phyloP scores from a whole-genome alignment of 495 filamentous ascomycete species.

The Schizothecium vesticola region DNA sequence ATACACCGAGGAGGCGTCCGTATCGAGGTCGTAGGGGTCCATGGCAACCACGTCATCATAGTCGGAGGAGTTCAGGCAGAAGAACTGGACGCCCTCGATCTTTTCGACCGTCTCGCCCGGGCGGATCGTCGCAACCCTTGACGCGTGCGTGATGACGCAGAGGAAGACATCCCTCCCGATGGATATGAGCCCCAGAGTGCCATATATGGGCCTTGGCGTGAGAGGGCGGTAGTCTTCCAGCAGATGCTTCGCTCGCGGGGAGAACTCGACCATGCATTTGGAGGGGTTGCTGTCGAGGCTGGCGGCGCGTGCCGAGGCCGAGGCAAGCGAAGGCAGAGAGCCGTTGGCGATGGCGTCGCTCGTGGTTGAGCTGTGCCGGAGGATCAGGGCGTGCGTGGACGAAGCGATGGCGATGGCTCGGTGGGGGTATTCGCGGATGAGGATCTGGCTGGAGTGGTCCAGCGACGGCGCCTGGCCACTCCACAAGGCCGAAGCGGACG shows the following conservation, averaged over 20 bases:
- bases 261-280: conserved; percentile 86
- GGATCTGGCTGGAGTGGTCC: conserved; percentile 49
- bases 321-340: conserved; percentile 44
- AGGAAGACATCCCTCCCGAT: conserved; percentile 83
- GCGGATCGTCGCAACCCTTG: conserved; percentile 71
- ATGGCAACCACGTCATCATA: conserved; percentile 71
- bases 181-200: conserved; percentile 86
- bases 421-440: conserved; percentile 72
- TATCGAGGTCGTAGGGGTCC: conserved; percentile 45
- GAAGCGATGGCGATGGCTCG: conserved; percentile 82
- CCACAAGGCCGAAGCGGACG: conserved; percentile 25
- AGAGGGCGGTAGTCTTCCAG: conserved; percentile 68
- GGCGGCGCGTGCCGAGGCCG: conserved; percentile 32
- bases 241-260: conserved; percentile 55
- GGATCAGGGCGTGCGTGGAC: conserved; percentile 70
- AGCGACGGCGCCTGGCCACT: conserved; percentile 32
- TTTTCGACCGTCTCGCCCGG: conserved; percentile 84
- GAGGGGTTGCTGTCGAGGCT: conserved; percentile 36
- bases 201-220: conserved; percentile 69
- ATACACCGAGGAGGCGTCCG: conserved; percentile 48
- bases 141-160: conserved; percentile 76
- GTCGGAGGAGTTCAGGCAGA: conserved; percentile 77
- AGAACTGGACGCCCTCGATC: conserved; percentile 85
- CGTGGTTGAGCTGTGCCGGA: conserved; percentile 63
- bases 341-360: conserved; percentile 47